Evolutionary conservation across 768 basidiomycete genomes (phyloP), one percentile per base, ranked within the genome.

Genomic region (Tulasnella sp.): DNA sequence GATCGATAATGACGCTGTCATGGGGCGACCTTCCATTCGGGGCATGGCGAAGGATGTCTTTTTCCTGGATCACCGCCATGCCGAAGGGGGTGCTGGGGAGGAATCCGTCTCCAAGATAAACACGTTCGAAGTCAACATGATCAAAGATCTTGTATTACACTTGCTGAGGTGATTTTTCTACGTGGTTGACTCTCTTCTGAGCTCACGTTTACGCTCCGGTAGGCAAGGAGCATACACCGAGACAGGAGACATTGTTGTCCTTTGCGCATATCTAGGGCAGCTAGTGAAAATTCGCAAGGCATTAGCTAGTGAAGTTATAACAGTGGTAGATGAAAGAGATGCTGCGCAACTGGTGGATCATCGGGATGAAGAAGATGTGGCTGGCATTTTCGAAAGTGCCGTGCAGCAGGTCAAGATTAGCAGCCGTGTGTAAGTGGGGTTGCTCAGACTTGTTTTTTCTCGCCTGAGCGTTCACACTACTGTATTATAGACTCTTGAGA

Each of bases 71-170:
- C 50, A 54, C 22, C 88, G 88, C 14, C 94, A 95, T 54, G 50
- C 50, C 22, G 50, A 54, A n/a, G 50, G 50, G 22, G 50, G 50
- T 11, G 50, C 50, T n/a, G 85, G 82, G 12, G 91, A 92, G 9
- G 92, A 94, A n/a, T 89, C 90, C 0, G 87, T 88, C 0, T 92
- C 91, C 78, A 94, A 92, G 81, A 90, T 86, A 83, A 94, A 94
- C 83, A 85, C 83, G 3, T 92, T 90, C 77, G 94, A 95, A 89
- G 93, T 92, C 22, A 34, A 44, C 24, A 89, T 90, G 89, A 88
- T 89, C 28, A 86, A 86, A 44, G 90, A 90, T 77, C 85, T 91
- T 6, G 90, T 91, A 2, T 78, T 90, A 8, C 89, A 91, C 82
- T 86, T 91, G 60, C 84, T 91, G 12, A 84, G 86, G 86, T 88